Evolutionary conservation across 1,139 yeast species (phyloP).

Genomic region (Candida glucosophila): DNA sequence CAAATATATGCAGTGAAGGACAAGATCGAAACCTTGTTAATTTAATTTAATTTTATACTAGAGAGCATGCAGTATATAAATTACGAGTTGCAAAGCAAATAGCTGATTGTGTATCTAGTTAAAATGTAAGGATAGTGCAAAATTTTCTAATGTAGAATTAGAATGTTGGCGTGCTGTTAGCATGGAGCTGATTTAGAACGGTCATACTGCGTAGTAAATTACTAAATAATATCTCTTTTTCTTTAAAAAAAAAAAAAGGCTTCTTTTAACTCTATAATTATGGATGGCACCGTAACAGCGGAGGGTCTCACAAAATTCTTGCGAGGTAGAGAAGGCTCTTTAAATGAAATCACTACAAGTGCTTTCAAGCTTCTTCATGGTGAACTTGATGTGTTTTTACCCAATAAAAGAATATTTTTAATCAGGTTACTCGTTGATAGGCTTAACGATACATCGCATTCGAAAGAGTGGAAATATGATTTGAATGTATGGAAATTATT

Average conservation of each 20-base stretch:
- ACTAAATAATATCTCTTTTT: no score
- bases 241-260: no score
- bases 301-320: constrained; percentile 58
- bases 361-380: constrained; percentile 35
- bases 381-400: constrained; percentile 41
- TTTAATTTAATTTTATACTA: constrained; percentile 34
- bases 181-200: background rate
- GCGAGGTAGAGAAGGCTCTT: constrained; percentile 44
- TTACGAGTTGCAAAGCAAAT: no score
- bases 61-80: no score
- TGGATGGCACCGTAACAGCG: constrained; percentile 31
- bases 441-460: constrained; percentile 38
- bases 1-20: constrained; percentile 97
- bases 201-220: no score
- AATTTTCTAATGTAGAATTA: background rate
- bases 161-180: background rate
- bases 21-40: constrained; percentile 95
- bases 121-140: no score
- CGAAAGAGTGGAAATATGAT: constrained; percentile 32
- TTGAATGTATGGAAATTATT: constrained; percentile 41
- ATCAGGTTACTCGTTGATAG: constrained; percentile 63
- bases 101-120: no score
- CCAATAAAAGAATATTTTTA: constrained; percentile 51
- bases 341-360: constrained; percentile 33
- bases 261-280: no score